phyloP scores from a whole-genome alignment of 2,329 filamentous ascomycete genomes.

The Tolypocladium tundrense region DNA sequence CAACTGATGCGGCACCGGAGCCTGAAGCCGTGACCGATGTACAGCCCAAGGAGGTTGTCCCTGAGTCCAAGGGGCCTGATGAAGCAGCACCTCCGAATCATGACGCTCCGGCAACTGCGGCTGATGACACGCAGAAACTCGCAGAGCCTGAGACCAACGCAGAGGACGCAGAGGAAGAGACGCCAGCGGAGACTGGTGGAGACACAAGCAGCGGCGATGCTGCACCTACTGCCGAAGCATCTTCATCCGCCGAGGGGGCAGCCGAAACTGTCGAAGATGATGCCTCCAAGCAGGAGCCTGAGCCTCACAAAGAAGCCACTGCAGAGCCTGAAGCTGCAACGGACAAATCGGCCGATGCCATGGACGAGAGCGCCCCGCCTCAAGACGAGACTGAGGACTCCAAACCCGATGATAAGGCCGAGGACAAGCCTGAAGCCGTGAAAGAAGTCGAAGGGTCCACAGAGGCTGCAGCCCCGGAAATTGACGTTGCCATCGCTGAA shows the following conservation, averaged over 20 bases:
- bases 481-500: not conserved
- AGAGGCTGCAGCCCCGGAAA: not conserved
- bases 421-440: constrained; percentile 3
- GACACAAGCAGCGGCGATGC: not conserved
- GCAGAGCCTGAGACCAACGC: not conserved
- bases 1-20: not conserved
- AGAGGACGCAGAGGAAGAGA: constrained; percentile 1
- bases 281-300: not conserved
- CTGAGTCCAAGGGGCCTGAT: not conserved
- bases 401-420: not conserved
- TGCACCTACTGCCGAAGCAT: constrained; percentile 10
- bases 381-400: not conserved
- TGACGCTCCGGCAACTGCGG: not conserved
- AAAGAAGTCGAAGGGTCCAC: not conserved
- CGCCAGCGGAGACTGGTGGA: constrained; percentile 4
- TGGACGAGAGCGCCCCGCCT: not conserved
- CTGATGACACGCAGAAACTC: not conserved
- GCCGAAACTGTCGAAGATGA: not conserved
- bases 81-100: not conserved
- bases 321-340: constrained; percentile 8
- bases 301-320: not conserved
- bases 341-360: not conserved
- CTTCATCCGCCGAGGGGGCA: not conserved
- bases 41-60: not conserved
- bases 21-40: not conserved